These are phyloP conservation scores for Candida ficus DNA, from an alignment of 805 yeast genomes.

Conservation along the genomic window DNA sequence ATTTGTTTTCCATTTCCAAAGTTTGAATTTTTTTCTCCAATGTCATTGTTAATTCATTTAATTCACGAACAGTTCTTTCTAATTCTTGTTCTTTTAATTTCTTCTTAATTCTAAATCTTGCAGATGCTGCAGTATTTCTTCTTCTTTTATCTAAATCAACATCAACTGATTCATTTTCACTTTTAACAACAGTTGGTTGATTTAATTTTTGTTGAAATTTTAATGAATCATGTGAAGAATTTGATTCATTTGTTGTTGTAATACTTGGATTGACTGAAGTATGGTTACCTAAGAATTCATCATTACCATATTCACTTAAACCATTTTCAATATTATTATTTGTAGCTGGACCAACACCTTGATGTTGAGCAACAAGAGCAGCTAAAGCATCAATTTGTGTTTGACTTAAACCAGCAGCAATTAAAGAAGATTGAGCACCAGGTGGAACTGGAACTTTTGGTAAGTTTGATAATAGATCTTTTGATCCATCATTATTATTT, in stretches of 20 bases:
- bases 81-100: conserved; percentile 88
- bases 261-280: conserved; percentile 6
- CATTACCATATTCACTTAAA: conserved; percentile 1
- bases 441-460: conserved; percentile 69
- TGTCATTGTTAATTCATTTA: conserved; percentile 58
- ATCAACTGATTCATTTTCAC: conserved; percentile 22
- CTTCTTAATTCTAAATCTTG: conserved; percentile 88
- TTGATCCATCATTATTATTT: conserved; percentile 19
- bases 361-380: conserved; percentile 69
- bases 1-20: conserved; percentile 87
- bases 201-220: conserved; percentile 1
- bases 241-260: not conserved
- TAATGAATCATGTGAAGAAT: not conserved
- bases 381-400: conserved; percentile 71
- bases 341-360: conserved; percentile 22
- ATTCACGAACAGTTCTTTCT: conserved; percentile 69
- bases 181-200: too few species aligned
- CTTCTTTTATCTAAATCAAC: conserved; percentile 69
- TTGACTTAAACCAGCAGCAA: conserved; percentile 59
- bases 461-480: conserved; percentile 34
- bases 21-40: conserved; percentile 76
- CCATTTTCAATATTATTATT: not conserved
- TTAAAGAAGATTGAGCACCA: conserved; percentile 60
- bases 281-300: conserved; percentile 3
- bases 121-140: conserved; percentile 91